Evolutionary conservation across 257 asterid species (phyloP), one percentile per base, ranked within the genome.

Genomic region (Fraxinus excelsior): DNA sequence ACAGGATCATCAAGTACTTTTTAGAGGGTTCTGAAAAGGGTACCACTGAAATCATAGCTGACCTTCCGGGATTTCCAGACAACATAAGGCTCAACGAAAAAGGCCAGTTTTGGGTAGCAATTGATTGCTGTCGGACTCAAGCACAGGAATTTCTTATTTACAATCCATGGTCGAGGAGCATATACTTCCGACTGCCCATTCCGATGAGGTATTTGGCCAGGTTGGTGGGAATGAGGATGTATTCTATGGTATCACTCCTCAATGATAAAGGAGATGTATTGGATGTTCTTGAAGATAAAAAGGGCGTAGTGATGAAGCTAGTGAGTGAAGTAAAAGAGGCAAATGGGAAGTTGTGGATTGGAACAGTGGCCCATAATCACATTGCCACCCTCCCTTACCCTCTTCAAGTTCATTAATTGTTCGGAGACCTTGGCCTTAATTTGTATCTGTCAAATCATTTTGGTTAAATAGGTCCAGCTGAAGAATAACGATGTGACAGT

Each of bases 281-380:
- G 38, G 99, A 96, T 76, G 98, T 90, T 73, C 97, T 96, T 75
- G 97, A 93, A 75, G 99, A 96, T 71, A 87, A 76, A 80, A 71
- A 86, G n/a, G 99, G 99, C 28, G 83, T 64, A 42, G 97, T 89
- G 51, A 91, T 96, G 97, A 89, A 90, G 91, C 74, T 96, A 2
- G 93, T 93, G 32, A 96, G 99, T 85, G 99, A 96, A 82, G 98
- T 93, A 23, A 91, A 80, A 51, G 94, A 96, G 84, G 81, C 64
- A 25, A 83, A 90, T 19, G 98, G 99, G 23, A 93, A 84, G 71
- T 49, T 95, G 78, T 95, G 98, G 98, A 88, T 95, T 81, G 98
- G 99, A 23, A 94, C 98, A 31, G 99, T 94, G 85, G 96, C 91
- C 78, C 96, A 94, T 80, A 94, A 94, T 80, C 98, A 94, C 76